These are phyloP conservation scores for Trichosanthes truncata DNA, from an alignment of 306 rosid genomes.

Conservation along the genomic window DNA sequence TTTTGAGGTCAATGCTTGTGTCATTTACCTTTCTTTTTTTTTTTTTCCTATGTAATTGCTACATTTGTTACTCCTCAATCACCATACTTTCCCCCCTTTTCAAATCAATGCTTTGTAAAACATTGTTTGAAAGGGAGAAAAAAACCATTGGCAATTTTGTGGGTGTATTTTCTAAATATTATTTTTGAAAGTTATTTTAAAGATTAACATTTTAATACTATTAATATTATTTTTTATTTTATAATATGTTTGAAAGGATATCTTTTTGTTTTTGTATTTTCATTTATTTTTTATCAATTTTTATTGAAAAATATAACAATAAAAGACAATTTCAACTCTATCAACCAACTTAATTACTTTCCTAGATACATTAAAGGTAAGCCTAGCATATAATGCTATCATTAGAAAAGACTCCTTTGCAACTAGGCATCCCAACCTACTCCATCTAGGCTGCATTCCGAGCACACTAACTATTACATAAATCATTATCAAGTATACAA, in stretches of 20 bases:
- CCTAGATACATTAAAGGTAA: not conserved
- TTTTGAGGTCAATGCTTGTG: not conserved
- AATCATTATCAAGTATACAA: not conserved
- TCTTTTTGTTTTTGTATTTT: not conserved
- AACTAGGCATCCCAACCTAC: not conserved
- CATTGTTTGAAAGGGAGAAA: not conserved
- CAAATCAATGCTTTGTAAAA: not conserved
- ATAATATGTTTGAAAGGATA: not conserved
- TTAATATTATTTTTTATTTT: not conserved
- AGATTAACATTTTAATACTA: not conserved
- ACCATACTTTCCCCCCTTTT: not conserved
- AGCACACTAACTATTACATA: too few relatives aligned
- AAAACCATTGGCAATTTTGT: not conserved
- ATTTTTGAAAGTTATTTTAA: not conserved
- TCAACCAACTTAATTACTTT: not conserved
- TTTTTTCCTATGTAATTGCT: not conserved
- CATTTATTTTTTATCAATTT: not conserved
- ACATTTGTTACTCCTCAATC: not conserved
- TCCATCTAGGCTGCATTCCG: too few relatives aligned
- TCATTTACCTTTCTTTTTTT: not conserved
- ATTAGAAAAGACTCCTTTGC: not conserved
- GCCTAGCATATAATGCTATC: not conserved
- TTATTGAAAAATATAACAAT: not conserved
- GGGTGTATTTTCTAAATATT: not conserved
- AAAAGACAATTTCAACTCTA: not conserved